Evolutionary conservation across 495 filamentous ascomycete species (phyloP).

Genomic region (Cercophora samala): DNA sequence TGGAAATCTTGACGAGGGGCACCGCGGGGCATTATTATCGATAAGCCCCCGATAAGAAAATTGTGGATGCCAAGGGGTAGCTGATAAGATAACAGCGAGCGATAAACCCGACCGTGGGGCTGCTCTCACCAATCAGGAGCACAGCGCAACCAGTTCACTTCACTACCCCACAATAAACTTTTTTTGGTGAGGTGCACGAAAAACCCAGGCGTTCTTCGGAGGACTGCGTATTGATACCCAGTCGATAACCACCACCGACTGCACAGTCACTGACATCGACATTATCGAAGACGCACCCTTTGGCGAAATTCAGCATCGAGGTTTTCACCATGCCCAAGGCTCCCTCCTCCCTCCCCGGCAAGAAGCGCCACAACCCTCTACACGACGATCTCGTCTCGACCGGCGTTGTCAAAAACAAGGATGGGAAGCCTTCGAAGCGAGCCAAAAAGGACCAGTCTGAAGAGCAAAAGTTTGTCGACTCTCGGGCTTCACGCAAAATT

Average conservation of each 20-base stretch:
- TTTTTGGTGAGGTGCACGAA: conserved; percentile 25
- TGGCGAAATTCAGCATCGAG: too few relatives aligned
- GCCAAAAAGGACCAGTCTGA: conserved; percentile 56
- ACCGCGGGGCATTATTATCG: conserved; percentile 23
- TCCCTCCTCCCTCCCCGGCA: conserved; percentile 32
- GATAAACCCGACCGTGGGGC: neutral
- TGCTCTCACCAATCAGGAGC: conserved; percentile 15
- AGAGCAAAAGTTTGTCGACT: conserved; percentile 73
- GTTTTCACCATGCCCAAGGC: conserved; percentile 50
- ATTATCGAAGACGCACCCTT: neutral
- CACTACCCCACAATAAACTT: conserved; percentile 26
- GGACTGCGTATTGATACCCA: neutral
- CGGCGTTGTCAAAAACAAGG: conserved; percentile 56
- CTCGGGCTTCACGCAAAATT: conserved; percentile 82
- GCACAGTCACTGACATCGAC: neutral
- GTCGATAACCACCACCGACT: neutral
- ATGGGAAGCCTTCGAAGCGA: conserved; percentile 53
- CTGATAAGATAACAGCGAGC: neutral
- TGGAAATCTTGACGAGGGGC: conserved; percentile 16
- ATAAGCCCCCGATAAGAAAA: conserved; percentile 14
- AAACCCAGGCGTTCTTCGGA: conserved; percentile 18
- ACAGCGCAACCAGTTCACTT: conserved; percentile 19
- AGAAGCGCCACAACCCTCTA: conserved; percentile 63
- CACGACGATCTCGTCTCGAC: conserved; percentile 67
- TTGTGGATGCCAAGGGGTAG: conserved; percentile 4